Evolutionary conservation across 176 grass and related monocot species (phyloP), one percentile per base, ranked within the genome.

Genomic region (Triticum aestivum): DNA sequence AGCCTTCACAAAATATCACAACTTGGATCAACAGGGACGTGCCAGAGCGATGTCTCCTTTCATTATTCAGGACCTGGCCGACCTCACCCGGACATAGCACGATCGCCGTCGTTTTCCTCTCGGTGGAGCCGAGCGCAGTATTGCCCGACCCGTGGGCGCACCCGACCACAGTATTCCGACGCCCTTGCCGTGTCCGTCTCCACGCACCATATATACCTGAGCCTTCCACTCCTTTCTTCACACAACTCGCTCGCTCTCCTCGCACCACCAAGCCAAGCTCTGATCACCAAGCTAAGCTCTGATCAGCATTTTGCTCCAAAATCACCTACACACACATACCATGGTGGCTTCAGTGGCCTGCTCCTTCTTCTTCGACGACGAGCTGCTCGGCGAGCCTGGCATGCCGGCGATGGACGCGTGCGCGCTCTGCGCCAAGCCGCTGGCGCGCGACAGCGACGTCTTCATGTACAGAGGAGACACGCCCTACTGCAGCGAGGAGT

Each of bases 381-480:
- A 88, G 35, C 76, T 21, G 13, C 2, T 72, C 23, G 26, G 66
- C 15, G 75, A 66, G 69, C 39, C 27, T 51, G 11, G 63, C 6
- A 7, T 11, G 52, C 56, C 71, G 34, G 65, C 84, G 61, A 45
- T 90, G 3, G 88, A 95, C 51, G 91, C 93, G 3, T 94, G 90
- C 34, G 83, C 90, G 88, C 89, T 94, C 34, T 94, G 89, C 87
- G 26, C 33, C 76, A 94, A 86, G 69, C 66, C 65, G 7, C 82
- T 94, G 23, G 61, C 62, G 1, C 77, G 87, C 12, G 68, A 95
- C 86, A 47, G 70, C 83, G 87, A 89, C 83, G 87, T 95, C 79
- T 95, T 95, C 88, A 92, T 94, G 92, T 94, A 94, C 91, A 88
- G 69, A 71, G 94, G 94, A 0, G 94, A 93, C 77, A 93, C 87